Conservation (phyloP, 2,329 filamentous ascomycete genomes). For the Xylariaceae sp. region DNA sequence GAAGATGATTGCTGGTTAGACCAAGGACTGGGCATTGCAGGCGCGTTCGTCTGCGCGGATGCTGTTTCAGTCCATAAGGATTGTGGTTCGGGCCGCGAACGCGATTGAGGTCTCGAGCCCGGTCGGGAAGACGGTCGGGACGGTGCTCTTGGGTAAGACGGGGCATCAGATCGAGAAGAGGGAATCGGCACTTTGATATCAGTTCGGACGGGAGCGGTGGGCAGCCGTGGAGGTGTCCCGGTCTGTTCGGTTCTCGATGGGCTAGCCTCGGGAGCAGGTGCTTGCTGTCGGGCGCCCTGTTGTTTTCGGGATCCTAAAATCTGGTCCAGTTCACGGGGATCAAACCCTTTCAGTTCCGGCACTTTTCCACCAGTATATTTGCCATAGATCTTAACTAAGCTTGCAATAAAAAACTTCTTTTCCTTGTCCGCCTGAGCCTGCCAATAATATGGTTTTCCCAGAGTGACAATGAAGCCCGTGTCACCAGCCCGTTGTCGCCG, state of each 20-base stretch:
- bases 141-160: conserved; percentile 19
- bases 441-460: conserved; percentile 97
- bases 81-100: conserved; percentile 23
- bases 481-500: conserved; percentile 74
- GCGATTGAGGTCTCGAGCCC: conserved; percentile 19
- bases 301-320: conserved; percentile 59
- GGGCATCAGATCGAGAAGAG: conserved; percentile 23
- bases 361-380: conserved; percentile 89
- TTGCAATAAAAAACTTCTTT: conserved; percentile 98
- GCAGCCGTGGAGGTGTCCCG: conserved; percentile 23
- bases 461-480: conserved; percentile 79
- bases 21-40: conserved; percentile 22
- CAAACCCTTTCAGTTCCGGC: conserved; percentile 79
- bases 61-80: conserved; percentile 17
- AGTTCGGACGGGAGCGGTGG: conserved; percentile 16
- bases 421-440: conserved; percentile 89
- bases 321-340: conserved; percentile 70
- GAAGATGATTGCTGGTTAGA: conserved; percentile 28
- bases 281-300: conserved; percentile 31
- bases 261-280: conserved; percentile 27
- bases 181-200: conserved; percentile 12
- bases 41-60: not conserved
- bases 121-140: conserved; percentile 23
- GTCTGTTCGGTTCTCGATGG: conserved; percentile 17
- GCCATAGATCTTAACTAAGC: conserved; percentile 89